These are phyloP conservation scores for Annona squamosa DNA, from an alignment of 164 flowering plant species.

Conservation along the genomic window DNA sequence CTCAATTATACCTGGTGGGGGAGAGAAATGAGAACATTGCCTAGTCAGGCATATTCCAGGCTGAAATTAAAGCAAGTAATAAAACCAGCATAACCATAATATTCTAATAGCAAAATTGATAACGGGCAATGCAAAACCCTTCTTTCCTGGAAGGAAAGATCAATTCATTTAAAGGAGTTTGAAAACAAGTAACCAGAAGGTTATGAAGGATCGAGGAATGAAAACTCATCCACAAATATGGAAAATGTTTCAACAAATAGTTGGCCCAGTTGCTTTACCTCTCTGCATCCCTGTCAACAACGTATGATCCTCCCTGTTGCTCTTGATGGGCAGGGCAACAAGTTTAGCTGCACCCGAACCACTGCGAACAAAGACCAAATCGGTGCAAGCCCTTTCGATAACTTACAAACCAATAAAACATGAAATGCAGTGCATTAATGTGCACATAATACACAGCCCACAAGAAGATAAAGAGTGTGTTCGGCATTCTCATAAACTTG, in stretches of 20 bases:
- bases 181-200: too few relatives aligned
- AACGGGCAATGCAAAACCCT: too few relatives aligned
- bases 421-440: conserved; percentile 1
- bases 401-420: conserved; percentile 48
- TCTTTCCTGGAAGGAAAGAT: too few relatives aligned
- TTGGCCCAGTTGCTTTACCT: conserved; percentile 36
- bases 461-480: background rate
- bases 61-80: background rate
- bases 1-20: conserved; percentile 64
- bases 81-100: too few relatives aligned
- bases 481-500: background rate
- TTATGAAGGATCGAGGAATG: too few relatives aligned
- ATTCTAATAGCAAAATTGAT: background rate
- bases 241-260: background rate
- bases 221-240: too few relatives aligned
- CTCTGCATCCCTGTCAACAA: conserved; percentile 90
- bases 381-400: conserved; percentile 75
- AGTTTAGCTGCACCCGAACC: conserved; percentile 91
- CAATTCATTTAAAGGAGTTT: too few relatives aligned
- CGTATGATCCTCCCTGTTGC: conserved; percentile 71
- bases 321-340: conserved; percentile 73
- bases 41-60: background rate
- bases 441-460: background rate
- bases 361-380: conserved; percentile 71
- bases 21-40: background rate